Evolutionary conservation across 177 flowering plant species (phyloP), one percentile per base, ranked within the genome.

Genomic region (Viscum album): DNA sequence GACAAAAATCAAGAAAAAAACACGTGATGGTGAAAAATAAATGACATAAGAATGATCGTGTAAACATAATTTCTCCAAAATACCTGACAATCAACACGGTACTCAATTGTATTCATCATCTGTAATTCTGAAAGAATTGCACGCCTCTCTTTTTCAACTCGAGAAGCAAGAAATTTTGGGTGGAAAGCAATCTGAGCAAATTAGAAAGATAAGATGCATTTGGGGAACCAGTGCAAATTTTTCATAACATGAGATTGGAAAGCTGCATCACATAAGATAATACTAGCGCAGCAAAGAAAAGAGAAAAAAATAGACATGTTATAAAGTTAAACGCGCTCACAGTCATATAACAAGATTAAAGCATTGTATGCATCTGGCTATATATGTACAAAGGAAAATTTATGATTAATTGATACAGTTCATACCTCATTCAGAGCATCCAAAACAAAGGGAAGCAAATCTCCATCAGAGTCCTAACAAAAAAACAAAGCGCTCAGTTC

Each of bases 51-150:
- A 50, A 61, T 32, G 8, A 58, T 30, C 17, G 52, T n/a, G n/a
- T n/a, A n/a, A n/a, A n/a, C n/a, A n/a, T n/a, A n/a, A n/a, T n/a
- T n/a, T 19, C 31, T 28, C 35, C 16, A 26, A 36, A 36, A 35
- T 73, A 88, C 99, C 91, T 95, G 98, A 78, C 99, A 95, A 75
- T 95, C 99, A 68, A 95, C 98, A 72, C 99, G 97, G 71, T 95
- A 95, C 69, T 95, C 99, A 66, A 95, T 95, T 34, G 99, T 92
- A 69, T 95, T 95, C 99, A 95, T 95, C 99, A 95, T 95, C 78
- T 95, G 99, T 60, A 95, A 75, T 73, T 95, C 99, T 72, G 99
- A 95, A 26, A 95, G 87, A 69, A 95, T 95, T 35, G 99, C 99
- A 26, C 95, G 80, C 70, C 99, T 81, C 81, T 95, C 99, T 78